phyloP scores from a whole-genome alignment of 441 rosid species.

The Jatropha podagrica region DNA sequence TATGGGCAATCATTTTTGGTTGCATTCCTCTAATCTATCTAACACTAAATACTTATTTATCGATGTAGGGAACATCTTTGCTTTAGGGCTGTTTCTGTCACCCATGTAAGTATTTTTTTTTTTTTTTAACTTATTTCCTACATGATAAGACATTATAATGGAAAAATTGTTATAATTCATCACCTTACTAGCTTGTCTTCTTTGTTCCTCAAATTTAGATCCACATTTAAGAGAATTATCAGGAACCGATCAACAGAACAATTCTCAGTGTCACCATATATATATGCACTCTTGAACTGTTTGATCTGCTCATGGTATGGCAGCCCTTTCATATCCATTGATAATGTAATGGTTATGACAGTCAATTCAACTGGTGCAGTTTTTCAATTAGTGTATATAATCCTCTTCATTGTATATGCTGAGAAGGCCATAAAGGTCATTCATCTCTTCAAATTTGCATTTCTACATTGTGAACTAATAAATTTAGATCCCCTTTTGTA shows the following conservation, averaged over 20 bases:
- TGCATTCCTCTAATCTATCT: neutral
- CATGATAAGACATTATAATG: neutral
- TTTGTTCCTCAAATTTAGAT: conserved; percentile 32
- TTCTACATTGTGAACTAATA: neutral
- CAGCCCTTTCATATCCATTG: conserved; percentile 37
- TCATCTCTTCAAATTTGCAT: neutral
- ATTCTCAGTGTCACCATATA: conserved; percentile 65
- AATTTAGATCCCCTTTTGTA: neutral
- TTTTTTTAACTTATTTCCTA: neutral
- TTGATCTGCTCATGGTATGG: conserved; percentile 64
- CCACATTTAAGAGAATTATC: conserved; percentile 55
- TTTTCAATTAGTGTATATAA: conserved; percentile 47
- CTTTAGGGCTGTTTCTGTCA: conserved; percentile 53
- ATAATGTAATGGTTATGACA: conserved; percentile 40
- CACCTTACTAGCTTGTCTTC: neutral
- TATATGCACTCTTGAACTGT: conserved; percentile 54
- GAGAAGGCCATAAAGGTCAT: conserved; percentile 42
- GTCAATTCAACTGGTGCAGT: conserved; percentile 54
- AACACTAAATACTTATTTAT: conserved; percentile 32
- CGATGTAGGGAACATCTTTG: conserved; percentile 48
- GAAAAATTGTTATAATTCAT: neutral
- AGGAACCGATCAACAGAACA: conserved; percentile 57
- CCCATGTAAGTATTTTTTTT: conserved; percentile 48
- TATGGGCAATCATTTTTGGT: neutral
- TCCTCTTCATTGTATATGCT: conserved; percentile 42